These are phyloP conservation scores for Knufia petricola DNA, from an alignment of 2,329 filamentous ascomycete species.

Conservation along the genomic window DNA sequence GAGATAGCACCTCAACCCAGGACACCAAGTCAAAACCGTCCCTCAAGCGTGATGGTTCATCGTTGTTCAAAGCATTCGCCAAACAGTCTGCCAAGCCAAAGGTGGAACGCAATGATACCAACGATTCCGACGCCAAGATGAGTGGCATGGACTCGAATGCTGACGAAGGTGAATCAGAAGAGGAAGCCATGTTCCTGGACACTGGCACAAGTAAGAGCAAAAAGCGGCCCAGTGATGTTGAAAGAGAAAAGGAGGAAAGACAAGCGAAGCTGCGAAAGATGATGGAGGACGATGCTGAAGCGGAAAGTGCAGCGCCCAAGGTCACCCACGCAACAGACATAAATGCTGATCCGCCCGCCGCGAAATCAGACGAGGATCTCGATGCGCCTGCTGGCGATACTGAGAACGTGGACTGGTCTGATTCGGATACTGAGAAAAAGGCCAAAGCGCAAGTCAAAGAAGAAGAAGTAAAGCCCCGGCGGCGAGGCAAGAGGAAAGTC, in stretches of 20 bases:
- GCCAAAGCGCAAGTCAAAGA: slow-evolving; percentile 11
- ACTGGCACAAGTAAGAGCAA: slow-evolving; percentile 31
- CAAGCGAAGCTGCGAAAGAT: slow-evolving; percentile 59
- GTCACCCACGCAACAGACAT: slow-evolving; percentile 19
- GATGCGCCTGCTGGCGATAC: slow-evolving; percentile 31
- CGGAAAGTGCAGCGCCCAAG: slow-evolving; percentile 23
- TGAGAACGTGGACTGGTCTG: slow-evolving; percentile 38
- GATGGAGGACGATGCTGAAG: slow-evolving; percentile 60
- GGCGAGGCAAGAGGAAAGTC: slow-evolving; percentile 67
- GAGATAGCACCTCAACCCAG: slow-evolving; percentile 26
- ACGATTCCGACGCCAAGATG: slow-evolving; percentile 12
- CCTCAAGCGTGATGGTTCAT: slow-evolving; percentile 25
- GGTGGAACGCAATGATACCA: slow-evolving; percentile 11
- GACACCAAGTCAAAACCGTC: slow-evolving; percentile 23
- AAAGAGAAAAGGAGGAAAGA: slow-evolving; percentile 38
- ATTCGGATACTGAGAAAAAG: slow-evolving; percentile 16
- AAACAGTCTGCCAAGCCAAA: slow-evolving; percentile 17
- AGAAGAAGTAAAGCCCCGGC: slow-evolving; percentile 49
- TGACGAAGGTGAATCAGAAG: slow-evolving; percentile 49
- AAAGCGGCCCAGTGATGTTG: slow-evolving; percentile 19
- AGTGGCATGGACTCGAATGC: slow-evolving; percentile 26
- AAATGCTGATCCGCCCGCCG: slow-evolving; percentile 10
- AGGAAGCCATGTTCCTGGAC: slow-evolving; percentile 41
- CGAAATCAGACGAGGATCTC: slow-evolving; percentile 10
- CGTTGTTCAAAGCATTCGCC: slow-evolving; percentile 23